These are phyloP conservation scores for Kernera saxatilis DNA, from an alignment of 345 rosid species.

Conservation along the genomic window DNA sequence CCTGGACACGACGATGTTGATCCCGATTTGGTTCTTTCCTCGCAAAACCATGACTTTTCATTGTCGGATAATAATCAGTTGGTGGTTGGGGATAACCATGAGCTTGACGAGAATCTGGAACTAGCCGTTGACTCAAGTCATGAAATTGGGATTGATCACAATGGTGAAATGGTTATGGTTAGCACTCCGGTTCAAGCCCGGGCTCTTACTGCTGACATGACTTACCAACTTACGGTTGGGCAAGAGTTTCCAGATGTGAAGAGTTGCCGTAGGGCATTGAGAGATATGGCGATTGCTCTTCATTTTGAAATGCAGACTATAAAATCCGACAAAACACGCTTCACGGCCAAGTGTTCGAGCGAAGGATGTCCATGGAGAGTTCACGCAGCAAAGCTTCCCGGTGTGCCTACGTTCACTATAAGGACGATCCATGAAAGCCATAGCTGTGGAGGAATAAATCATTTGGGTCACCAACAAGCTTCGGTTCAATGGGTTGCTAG, in stretches of 20 bases:
- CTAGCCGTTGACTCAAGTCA: slow-evolving; percentile 58
- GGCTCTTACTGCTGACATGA: slow-evolving; percentile 39
- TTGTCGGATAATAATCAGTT: slow-evolving; percentile 51
- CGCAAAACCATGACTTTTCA: slow-evolving; percentile 40
- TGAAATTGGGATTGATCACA: slow-evolving; percentile 60
- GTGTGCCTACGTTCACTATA: slow-evolving; percentile 94
- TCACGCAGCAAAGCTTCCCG: slow-evolving; percentile 97
- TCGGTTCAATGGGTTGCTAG: slow-evolving; percentile 98
- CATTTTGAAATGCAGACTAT: slow-evolving; percentile 98
- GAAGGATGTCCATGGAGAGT: slow-evolving; percentile 99
- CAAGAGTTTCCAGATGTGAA: slow-evolving; percentile 98
- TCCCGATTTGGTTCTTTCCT: slow-evolving; percentile 29
- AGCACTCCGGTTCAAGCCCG: slow-evolving; percentile 63
- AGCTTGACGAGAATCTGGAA: slow-evolving; percentile 46
- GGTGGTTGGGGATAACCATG: slow-evolving; percentile 44
- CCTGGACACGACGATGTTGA: slow-evolving; percentile 32
- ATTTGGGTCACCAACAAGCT: slow-evolving; percentile 98
- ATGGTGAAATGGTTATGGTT: slow-evolving; percentile 59
- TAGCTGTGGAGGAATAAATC: slow-evolving; percentile 86
- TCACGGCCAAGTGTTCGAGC: slow-evolving; percentile 95
- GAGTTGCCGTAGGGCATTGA: slow-evolving; percentile 90
- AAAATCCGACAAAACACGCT: slow-evolving; percentile 97
- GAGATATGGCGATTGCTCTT: slow-evolving; percentile 95
- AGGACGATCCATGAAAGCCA: slow-evolving; percentile 87
- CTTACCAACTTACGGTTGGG: slow-evolving; percentile 69